These are phyloP conservation scores for Zymoseptoria passerinii DNA, from an alignment of 2,329 filamentous ascomycete species.

Conservation along the genomic window DNA sequence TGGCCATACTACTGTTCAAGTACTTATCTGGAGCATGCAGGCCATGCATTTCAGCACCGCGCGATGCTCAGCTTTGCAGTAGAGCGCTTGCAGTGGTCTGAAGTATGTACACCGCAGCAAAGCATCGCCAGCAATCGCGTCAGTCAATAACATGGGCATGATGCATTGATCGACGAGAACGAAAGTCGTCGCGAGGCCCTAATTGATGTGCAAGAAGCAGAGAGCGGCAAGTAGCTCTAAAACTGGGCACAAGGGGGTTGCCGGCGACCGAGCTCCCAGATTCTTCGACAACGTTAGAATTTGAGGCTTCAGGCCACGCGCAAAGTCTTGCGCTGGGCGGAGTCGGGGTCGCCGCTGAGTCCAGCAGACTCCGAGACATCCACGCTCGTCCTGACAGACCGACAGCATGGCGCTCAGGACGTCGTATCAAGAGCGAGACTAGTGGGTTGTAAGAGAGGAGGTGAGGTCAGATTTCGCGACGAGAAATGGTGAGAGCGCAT, in stretches of 20 bases:
- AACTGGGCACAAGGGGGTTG: too few relatives aligned
- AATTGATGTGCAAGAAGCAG: too few relatives aligned
- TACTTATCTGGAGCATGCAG: not conserved
- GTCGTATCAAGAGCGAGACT: not conserved
- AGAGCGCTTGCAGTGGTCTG: not conserved
- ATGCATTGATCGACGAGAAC: not conserved
- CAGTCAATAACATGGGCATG: not conserved
- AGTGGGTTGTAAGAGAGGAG: not conserved
- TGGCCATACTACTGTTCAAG: not conserved
- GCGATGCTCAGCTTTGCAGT: not conserved
- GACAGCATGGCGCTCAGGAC: not conserved
- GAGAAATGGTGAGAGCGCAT: not conserved
- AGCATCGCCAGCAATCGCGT: not conserved
- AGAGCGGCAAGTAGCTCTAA: too few relatives aligned
- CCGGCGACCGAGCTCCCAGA: not conserved
- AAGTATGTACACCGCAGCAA: not conserved
- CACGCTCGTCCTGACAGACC: not conserved
- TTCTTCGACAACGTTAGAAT: not conserved
- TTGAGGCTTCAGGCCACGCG: not conserved
- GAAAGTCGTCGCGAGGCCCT: too few relatives aligned
- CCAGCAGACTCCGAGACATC: not conserved
- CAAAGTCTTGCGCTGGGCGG: not conserved
- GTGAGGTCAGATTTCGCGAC: not conserved
- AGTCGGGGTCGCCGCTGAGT: not conserved
- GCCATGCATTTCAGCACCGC: not conserved